phyloP scores from a whole-genome alignment of 768 basidiomycete genomes.

The Mycena alexandri region DNA sequence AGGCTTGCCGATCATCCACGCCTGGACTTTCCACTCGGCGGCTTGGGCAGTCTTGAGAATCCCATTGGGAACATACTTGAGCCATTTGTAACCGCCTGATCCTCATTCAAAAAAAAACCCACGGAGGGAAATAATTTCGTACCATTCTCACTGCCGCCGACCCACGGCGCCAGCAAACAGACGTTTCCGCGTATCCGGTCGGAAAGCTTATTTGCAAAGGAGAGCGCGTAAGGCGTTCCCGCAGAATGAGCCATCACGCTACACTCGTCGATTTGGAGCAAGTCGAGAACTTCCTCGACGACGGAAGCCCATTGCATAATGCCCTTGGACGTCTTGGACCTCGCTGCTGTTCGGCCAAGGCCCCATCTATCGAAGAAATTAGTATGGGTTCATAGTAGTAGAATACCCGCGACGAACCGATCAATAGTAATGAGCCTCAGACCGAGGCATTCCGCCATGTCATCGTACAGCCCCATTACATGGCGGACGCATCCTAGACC shows the following conservation, averaged over 20 bases:
- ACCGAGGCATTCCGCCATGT: slow-evolving; percentile 90
- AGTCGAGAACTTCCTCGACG: slow-evolving; percentile 91
- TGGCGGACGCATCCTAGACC: slow-evolving; percentile 96
- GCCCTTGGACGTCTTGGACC: slow-evolving; percentile 77
- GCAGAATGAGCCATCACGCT: slow-evolving; percentile 97
- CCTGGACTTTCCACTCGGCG: slow-evolving; percentile 97
- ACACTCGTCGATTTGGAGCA: slow-evolving; percentile 80
- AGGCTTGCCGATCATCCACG: slow-evolving; percentile 97
- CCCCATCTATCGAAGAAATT: slow-evolving; percentile 77
- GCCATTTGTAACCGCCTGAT: slow-evolving; percentile 91
- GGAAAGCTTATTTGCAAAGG: slow-evolving; percentile 82
- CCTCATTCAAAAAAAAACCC: slow-evolving; percentile 16
- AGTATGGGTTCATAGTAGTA: slow-evolving; percentile 10
- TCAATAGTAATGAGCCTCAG: slow-evolving; percentile 95
- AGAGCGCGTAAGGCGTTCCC: slow-evolving; percentile 94
- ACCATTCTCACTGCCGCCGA: slow-evolving; percentile 92
- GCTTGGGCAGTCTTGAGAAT: slow-evolving; percentile 95
- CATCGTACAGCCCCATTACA: slow-evolving; percentile 95
- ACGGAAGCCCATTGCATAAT: slow-evolving; percentile 92
- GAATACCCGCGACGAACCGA: slow-evolving; percentile 61
- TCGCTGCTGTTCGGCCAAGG: slow-evolving; percentile 85
- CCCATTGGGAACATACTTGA: slow-evolving; percentile 95
- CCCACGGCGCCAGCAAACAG: slow-evolving; percentile 96
- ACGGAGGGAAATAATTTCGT: slow-evolving; percentile 47
- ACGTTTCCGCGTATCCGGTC: slow-evolving; percentile 86